Conservation (phyloP, 2,329 filamentous ascomycete genomes). For the Coniochaeta sp. region DNA sequence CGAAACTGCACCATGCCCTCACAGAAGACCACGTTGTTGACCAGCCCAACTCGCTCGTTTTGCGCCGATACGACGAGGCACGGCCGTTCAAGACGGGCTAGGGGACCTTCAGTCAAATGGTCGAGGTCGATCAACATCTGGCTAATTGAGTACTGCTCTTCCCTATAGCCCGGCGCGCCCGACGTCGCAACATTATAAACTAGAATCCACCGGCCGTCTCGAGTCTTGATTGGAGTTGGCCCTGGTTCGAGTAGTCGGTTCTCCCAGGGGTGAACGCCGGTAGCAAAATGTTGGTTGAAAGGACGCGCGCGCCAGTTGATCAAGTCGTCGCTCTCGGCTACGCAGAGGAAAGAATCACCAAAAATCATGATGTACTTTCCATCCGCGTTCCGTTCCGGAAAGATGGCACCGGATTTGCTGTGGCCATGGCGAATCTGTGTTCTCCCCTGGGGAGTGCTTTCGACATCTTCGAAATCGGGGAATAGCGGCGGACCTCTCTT, state of each 20-base stretch:
- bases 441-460: conserved; percentile 1
- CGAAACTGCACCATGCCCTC: conserved; percentile 2
- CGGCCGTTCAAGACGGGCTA: background rate
- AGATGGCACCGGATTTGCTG: background rate
- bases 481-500: conserved; percentile 21
- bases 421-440: conserved; percentile 2
- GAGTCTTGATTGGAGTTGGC: background rate
- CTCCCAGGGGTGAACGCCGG: background rate
- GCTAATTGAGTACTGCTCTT: conserved; percentile 8
- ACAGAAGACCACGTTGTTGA: background rate
- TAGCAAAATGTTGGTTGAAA: background rate
- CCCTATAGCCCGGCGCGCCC: conserved; percentile 5
- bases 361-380: conserved; percentile 2
- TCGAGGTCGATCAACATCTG: conserved; percentile 6
- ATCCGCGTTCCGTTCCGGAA: background rate
- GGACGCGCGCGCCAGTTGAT: background rate
- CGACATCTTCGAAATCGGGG: conserved; percentile 14
- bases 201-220: background rate
- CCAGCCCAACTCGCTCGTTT: background rate
- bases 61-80: background rate
- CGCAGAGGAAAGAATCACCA: background rate
- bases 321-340: conserved; percentile 1
- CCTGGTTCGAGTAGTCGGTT: background rate
- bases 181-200: background rate
- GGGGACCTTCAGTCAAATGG: background rate